These are phyloP conservation scores for Ophiobolus disseminans DNA, from an alignment of 2,329 filamentous ascomycete genomes.

Conservation along the genomic window DNA sequence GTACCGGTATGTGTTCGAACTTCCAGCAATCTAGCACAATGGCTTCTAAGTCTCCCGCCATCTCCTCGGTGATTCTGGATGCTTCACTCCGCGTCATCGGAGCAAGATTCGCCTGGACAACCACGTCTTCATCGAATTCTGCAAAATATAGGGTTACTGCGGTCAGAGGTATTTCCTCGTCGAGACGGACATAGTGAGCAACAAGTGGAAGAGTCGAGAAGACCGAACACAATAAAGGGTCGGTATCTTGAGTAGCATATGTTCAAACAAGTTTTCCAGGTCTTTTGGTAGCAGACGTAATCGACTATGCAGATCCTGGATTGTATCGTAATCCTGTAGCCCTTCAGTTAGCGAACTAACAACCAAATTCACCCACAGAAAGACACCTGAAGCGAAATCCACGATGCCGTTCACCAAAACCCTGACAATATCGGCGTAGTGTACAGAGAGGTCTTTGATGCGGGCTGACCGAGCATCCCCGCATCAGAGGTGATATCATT, in stretches of 20 bases:
- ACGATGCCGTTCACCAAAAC: slow-evolving; percentile 1
- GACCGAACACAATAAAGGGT: background rate
- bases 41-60: background rate
- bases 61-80: background rate
- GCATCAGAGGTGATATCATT: slow-evolving; percentile 21
- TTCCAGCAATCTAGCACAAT: background rate
- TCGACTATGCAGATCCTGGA: slow-evolving; percentile 1
- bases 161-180: background rate
- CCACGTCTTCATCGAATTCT: background rate
- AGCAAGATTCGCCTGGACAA: background rate
- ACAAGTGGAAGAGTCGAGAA: background rate
- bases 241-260: background rate
- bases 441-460: background rate
- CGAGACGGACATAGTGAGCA: background rate
- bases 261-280: slow-evolving; percentile 7
- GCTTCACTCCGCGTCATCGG: background rate
- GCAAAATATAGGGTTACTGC: background rate
- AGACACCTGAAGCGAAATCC: slow-evolving; percentile 9
- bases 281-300: slow-evolving; percentile 1
- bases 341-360: background rate
- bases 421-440: background rate
- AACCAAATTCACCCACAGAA: slow-evolving; percentile 10
- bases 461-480: slow-evolving; percentile 14
- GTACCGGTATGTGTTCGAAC: background rate
- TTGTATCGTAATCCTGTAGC: background rate